These are phyloP conservation scores for Ilex aquifolium DNA, from an alignment of 257 asterid genomes.

Conservation along the genomic window DNA sequence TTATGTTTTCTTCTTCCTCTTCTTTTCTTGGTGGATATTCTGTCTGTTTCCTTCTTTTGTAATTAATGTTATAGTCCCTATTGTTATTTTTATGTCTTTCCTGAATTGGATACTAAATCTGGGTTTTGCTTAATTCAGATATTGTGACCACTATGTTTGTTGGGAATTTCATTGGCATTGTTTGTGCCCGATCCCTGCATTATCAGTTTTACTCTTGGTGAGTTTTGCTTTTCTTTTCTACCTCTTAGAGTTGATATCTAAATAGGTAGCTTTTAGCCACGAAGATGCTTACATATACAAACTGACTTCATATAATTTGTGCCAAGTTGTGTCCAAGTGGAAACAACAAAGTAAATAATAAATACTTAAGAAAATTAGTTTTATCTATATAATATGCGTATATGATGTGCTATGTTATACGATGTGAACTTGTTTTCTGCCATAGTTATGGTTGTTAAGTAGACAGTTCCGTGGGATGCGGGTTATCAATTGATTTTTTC, in stretches of 20 bases:
- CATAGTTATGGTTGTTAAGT: no score
- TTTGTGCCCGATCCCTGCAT: conserved; percentile 90
- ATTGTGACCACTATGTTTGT: conserved; percentile 67
- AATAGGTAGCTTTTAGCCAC: no score
- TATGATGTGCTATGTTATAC: no score
- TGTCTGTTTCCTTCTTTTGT: conserved; percentile 2
- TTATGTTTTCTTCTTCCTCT: conserved; percentile 4
- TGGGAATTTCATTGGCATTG: conserved; percentile 85
- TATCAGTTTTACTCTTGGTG: conserved; percentile 95
- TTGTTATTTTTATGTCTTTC: neutral
- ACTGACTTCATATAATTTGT: neutral
- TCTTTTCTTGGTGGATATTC: neutral
- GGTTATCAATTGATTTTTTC: no score
- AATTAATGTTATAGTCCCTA: neutral
- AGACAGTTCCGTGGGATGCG: no score
- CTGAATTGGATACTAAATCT: neutral
- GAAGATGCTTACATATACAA: neutral
- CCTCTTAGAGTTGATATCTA: no score
- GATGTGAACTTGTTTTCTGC: no score
- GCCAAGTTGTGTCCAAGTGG: no score
- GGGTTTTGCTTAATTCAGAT: conserved; percentile 39
- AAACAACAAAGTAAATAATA: no score
- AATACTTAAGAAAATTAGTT: no score
- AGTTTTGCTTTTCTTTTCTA: conserved; percentile 5
- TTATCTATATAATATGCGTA: no score